Base-by-base conservation (phyloP, 2,329 filamentous ascomycete genomes). In the Neopestalotiopsis rosae region DNA sequence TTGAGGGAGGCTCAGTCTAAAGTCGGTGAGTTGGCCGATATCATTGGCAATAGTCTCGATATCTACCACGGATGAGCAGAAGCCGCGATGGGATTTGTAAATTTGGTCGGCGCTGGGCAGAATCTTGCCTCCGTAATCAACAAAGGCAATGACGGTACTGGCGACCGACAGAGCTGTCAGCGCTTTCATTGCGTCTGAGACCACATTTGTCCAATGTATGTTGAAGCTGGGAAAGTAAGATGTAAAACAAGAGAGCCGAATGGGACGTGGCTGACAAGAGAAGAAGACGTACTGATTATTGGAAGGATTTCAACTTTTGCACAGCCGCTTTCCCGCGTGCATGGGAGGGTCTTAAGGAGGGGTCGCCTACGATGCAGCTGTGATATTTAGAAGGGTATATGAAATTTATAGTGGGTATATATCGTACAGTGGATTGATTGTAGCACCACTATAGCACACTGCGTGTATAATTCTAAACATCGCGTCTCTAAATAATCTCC, bases 141-240 rank as follows among this genome's bases (percentile, higher is more conserved):
- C 59, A 20, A 62, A 62, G 10, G 59, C 32, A 28, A 62, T 62
- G 17, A 62, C 34, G 32, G 32, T 62, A n/a, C 59, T 62, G 28
- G 59, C 59, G 2, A 62, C 59, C n/a, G 28, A 62, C 59, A 62
- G 17, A 34, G 59, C 59, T n/a, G 59, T 62, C 13, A 62, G 59
- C 10, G 59, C 24, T 12, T 62, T 32, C 59, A 62, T 62, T 12
- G 42, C 42, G 17, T 6, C 34, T 17, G 5, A 49, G 14, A 49
- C 42, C 1, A 49, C 42, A 17, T n/a, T n/a, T 12, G 42, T 5
- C 3, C 14, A 14, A 17, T 49, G 7, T 20, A 49, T 14, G 1
- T 38, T 7, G 34, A 49, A 49, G 42, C 2, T 49, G 42, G 17
- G 42, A 49, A 49, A 49, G 42, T 17, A 14, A 17, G 10, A 38